A percentile compares a stretch with the other conserved stretches of the same genome.
Evolutionary conservation across 2,329 filamentous ascomycete species (phyloP).

Genomic region (Cladosporium sphaerospermum): DNA sequence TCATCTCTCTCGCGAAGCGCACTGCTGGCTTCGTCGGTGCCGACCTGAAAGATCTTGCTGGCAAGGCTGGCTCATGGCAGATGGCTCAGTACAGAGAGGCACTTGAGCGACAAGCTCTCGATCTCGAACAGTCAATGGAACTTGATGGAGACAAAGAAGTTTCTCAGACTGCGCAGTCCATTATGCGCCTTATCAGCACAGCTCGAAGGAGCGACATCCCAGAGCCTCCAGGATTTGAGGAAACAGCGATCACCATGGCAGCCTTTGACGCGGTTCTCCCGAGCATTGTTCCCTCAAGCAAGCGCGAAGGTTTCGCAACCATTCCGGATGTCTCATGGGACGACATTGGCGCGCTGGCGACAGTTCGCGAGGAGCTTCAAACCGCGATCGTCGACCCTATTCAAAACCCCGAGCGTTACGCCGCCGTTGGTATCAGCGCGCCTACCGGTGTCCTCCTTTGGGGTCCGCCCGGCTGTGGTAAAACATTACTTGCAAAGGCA

Average conservation of each 20-base stretch:
- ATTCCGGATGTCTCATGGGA: slow-evolving; percentile 91
- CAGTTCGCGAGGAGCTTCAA: slow-evolving; percentile 74
- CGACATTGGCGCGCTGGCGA: slow-evolving; percentile 77
- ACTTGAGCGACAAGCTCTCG: slow-evolving; percentile 34
- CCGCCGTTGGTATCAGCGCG: slow-evolving; percentile 68
- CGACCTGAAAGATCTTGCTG: slow-evolving; percentile 69
- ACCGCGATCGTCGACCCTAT: slow-evolving; percentile 88
- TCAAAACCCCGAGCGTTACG: slow-evolving; percentile 70
- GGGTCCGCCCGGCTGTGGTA: slow-evolving; percentile 94
- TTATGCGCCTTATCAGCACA: slow-evolving; percentile 46
- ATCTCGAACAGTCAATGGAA: slow-evolving; percentile 43
- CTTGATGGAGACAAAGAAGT: slow-evolving; percentile 36
- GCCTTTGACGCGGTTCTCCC: slow-evolving; percentile 71
- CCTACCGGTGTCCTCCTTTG: slow-evolving; percentile 88
- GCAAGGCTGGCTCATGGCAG: slow-evolving; percentile 59
- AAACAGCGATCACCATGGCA: slow-evolving; percentile 54
- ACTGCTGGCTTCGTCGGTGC: slow-evolving; percentile 92
- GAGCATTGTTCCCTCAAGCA: slow-evolving; percentile 70
- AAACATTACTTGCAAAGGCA: slow-evolving; percentile 91
- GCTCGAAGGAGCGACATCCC: slow-evolving; percentile 38
- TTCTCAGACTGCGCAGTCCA: slow-evolving; percentile 14
- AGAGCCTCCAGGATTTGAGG: slow-evolving; percentile 48
- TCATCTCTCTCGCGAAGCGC: slow-evolving; percentile 66
- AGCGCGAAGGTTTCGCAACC: slow-evolving; percentile 89
- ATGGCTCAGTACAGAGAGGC: slow-evolving; percentile 55